Conservation (phyloP, 2,329 filamentous ascomycete genomes). For the Colletotrichum tropicicola region DNA sequence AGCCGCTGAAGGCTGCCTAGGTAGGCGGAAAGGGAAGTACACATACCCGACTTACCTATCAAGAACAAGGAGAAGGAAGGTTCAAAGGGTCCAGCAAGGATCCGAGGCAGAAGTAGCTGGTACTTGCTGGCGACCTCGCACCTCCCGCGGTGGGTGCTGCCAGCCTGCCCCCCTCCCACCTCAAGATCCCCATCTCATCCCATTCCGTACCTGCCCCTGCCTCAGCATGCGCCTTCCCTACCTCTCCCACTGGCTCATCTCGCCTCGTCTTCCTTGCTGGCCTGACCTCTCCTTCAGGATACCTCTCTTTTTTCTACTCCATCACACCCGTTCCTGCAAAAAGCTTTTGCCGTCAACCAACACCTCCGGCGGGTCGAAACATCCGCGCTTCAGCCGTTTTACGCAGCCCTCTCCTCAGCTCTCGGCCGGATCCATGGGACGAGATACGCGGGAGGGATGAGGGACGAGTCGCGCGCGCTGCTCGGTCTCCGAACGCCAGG, state of each 20-base stretch:
- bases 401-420: not conserved
- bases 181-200: not conserved
- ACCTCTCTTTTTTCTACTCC: not conserved
- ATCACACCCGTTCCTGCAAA: not conserved
- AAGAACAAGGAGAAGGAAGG: too few species aligned
- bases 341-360: not conserved
- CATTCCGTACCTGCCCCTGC: not conserved
- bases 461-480: not conserved
- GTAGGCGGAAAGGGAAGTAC: too few species aligned
- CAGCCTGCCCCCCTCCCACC: not conserved
- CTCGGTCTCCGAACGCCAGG: constrained; percentile 15
- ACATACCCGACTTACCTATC: too few species aligned
- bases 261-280: not conserved
- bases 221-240: not conserved
- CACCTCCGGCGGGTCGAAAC: not conserved
- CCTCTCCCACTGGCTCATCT: not conserved
- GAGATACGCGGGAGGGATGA: not conserved
- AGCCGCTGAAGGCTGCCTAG: too few species aligned
- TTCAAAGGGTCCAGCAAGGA: too few species aligned
- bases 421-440: not conserved
- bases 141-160: too few species aligned
- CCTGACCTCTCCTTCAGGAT: not conserved
- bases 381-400: not conserved
- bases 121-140: too few species aligned
- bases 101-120: too few species aligned